Base-by-base conservation (phyloP, 495 filamentous ascomycete species). In the Tuber microsphaerosporum region DNA sequence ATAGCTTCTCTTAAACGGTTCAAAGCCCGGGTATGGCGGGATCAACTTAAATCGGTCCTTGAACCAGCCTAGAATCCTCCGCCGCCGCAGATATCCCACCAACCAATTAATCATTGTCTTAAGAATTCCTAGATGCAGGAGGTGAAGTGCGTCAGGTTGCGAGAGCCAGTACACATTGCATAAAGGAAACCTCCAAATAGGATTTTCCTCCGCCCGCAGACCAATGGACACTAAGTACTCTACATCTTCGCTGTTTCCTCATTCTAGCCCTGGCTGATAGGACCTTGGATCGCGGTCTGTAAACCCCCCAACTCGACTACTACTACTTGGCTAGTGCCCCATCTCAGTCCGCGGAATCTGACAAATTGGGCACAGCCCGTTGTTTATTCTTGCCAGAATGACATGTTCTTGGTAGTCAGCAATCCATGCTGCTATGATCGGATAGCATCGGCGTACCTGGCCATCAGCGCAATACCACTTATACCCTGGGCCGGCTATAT, bases 361-460 rank as follows among this genome's bases (percentile, higher is more conserved):
- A 5, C 56, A 74, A 22, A 20, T 39, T 16, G 61, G 65, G 12
- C 14, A 74, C 16, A 37, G 42, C 0, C 42, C 61, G 9, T 74
- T 70, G 22, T 48, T 70, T 12, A 74, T 2, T 19, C 41, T 26
- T 37, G n/a, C 22, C 0, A 70, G 34, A n/a, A 74, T 70, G 2
- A 74, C n/a, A 4, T 74, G 42, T 22, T 74, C 42, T 12, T n/a
- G 65, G 65, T 74, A 74, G 22, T 74, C 42, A 1, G 42, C 65
- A 70, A 74, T 42, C 61, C 26, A 74, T 10, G 16, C 61, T 46
- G 73, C 73, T 70, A 70, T 22, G 1, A 74, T 6, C 0, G 70
- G 39, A 41, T 41, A 41, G 2, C 39, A 41, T 41, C 2, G 5
- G 39, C 5, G 39, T 1, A 41, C 3, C 39, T 5, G 2, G 39